Base-by-base conservation (phyloP, 805 yeast genomes). In the Kluyveromyces dobzhanskii region DNA sequence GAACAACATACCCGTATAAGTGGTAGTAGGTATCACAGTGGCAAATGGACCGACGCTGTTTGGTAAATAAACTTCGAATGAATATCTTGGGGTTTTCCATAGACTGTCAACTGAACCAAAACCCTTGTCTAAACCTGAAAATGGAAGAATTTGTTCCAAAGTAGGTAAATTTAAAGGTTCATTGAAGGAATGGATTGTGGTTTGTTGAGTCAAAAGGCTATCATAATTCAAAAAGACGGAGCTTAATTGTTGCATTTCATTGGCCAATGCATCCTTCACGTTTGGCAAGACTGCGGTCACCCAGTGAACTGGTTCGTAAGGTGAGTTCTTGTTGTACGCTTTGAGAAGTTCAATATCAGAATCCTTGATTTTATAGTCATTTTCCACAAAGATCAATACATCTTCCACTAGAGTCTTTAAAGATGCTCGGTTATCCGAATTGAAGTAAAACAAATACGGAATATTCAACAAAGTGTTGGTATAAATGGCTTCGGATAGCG, bases 401-500 rank as follows among this genome's bases (percentile, higher is more conserved):
- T 70, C 70, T 35, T 67, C 63, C n/a, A 72, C 66, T 34, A 57
- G 52, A 3, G 30, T 36, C 27, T 50, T 51, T 40, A 67, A 32
- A 21, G 59, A 39, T 13, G 50, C 54, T 40, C 54, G 44, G 0
- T 59, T 48, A 12, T 49, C 54, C 9, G 37, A 34, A 30, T 66
- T 68, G 48, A 69, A 73, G 31, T 73, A 65, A 44, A 71, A 67
- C 44, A 76, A 60, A 54, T 75, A 84, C 9, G 95, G 95, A 26
- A 83, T 51, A 10, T 84, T 69, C 13, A 79, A 54, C 38, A 81
- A 59, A 1, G 77, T 73, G 47, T 75, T 75, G 47, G 76, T 78
- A 53, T 63, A 84, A 13, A 86, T 58, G 35, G 80, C 76, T 54
- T 85, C 86, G 3, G 84, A 85, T 33, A 80, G 59, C 2, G 81